Evolutionary conservation across 768 basidiomycete species (phyloP), one percentile per base, ranked within the genome.

Genomic region (Suillus subluteus): DNA sequence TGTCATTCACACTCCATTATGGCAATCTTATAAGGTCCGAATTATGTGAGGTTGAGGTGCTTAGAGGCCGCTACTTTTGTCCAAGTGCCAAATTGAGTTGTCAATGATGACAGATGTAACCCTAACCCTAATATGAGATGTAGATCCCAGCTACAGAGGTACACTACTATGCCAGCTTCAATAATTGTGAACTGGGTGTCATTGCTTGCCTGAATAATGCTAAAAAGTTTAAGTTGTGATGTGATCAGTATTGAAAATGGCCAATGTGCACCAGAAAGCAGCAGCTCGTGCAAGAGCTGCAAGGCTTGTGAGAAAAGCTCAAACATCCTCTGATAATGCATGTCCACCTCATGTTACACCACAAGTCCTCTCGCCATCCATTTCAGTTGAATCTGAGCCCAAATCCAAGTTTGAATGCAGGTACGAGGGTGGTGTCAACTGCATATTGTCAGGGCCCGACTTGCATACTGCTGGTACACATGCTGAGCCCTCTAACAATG

Each of bases 251-350:
- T n/a, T n/a, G n/a, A 52, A 1, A 52, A 52, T 52, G 50, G 50
- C 50, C 50, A 52, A 52, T 4, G 12, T 2, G 4, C 58, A 59
- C 32, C 58, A 59, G 58, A 59, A 59, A 37, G 58, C 58, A 38
- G 58, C 58, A 38, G 58, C 58, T 59, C 26, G 35, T 59, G 58
- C 58, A 59, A 59, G 58, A 59, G 58, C 35, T 59, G 58, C 37
- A 43, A 59, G n/a, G 30, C 35, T 37, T 59, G 35, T 21, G 18
- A 59, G 41, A 37, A 59, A 59, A 43, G 41, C 35, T 4, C 41
- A 1, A 59, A 52, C 26, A 30, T 3, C 8, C 37, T 38, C n/a
- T n/a, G n/a, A n/a, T n/a, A n/a, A n/a, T n/a, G n/a, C n/a, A n/a
- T n/a, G n/a, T n/a, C n/a, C 58, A 13, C 58, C 58, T 59, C 18